phyloP scores from a whole-genome alignment of 129 eudicot genomes.

The Apium graveolens region DNA sequence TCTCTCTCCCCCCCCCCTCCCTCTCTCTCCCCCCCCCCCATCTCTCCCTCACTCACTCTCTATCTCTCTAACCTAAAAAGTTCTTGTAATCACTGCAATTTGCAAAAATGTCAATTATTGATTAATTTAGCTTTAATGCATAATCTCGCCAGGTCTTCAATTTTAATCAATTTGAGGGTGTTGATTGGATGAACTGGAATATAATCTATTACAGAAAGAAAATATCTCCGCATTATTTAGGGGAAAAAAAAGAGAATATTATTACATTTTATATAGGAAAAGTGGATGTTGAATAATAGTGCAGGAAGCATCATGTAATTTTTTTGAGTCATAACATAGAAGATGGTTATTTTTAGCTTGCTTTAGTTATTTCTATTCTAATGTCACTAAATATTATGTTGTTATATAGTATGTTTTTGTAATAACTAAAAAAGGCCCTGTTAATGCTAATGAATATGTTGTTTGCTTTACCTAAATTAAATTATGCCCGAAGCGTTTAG shows the following conservation, averaged over 20 bases:
- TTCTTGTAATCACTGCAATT: no score
- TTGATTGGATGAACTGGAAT: neutral
- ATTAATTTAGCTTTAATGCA: neutral
- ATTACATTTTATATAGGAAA: neutral
- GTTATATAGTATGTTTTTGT: neutral
- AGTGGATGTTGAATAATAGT: neutral
- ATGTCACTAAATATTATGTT: neutral
- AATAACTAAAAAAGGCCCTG: neutral
- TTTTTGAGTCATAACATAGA: neutral
- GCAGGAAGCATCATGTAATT: neutral
- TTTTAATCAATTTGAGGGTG: neutral
- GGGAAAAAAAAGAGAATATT: no score
- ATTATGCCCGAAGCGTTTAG: neutral
- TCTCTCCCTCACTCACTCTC: neutral
- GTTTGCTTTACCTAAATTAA: neutral
- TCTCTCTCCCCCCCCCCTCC: neutral
- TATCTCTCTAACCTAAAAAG: no score
- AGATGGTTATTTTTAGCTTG: neutral
- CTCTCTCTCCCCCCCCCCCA: no score
- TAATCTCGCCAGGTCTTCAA: neutral
- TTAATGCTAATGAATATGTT: neutral
- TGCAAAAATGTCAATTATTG: neutral
- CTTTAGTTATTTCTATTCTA: neutral
- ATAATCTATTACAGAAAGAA: neutral
- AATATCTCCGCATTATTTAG: neutral